phyloP scores from a whole-genome alignment of 805 yeast genomes.

The Grigorovia yakushimaensis region DNA sequence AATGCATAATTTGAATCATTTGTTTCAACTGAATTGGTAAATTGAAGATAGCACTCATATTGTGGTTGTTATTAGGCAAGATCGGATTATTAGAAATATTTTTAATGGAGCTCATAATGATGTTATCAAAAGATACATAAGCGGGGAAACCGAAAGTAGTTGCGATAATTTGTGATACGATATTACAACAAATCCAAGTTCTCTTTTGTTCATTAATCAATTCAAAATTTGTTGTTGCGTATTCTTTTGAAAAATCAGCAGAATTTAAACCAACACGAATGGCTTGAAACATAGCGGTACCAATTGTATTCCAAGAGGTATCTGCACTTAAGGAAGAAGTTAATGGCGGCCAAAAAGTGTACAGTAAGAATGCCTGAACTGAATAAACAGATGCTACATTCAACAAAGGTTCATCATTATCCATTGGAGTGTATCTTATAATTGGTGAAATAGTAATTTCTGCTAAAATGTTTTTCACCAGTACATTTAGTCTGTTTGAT shows the following conservation, averaged over 20 bases:
- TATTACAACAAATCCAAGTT: conserved; percentile 92
- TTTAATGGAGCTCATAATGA: conserved; percentile 45
- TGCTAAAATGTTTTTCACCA: conserved; percentile 67
- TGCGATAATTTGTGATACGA: conserved; percentile 82
- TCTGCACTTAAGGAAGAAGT: conserved; percentile 93
- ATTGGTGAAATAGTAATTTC: conserved; percentile 88
- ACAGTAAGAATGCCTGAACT: conserved; percentile 83
- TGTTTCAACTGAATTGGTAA: conserved; percentile 56
- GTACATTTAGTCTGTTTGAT: conserved; percentile 46
- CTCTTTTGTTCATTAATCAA: conserved; percentile 65
- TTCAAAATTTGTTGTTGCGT: conserved; percentile 33
- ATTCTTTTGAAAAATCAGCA: conserved; percentile 56
- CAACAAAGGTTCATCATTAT: conserved; percentile 68
- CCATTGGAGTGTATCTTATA: conserved; percentile 70
- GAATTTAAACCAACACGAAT: conserved; percentile 84
- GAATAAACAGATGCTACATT: conserved; percentile 88
- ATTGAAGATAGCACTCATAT: conserved; percentile 6
- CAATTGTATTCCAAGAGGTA: conserved; percentile 91
- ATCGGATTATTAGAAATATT: not conserved
- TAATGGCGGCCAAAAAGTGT: conserved; percentile 92
- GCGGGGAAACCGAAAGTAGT: conserved; percentile 93
- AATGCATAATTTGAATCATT: conserved; percentile 73
- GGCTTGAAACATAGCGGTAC: conserved; percentile 88
- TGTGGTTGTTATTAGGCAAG: not conserved
- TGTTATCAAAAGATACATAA: conserved; percentile 73